Percentiles rank a stretch among this genome's conserved stretches.
Conservation (phyloP, 2,329 filamentous ascomycete species). For the Ceratocystis huliohia region DNA sequence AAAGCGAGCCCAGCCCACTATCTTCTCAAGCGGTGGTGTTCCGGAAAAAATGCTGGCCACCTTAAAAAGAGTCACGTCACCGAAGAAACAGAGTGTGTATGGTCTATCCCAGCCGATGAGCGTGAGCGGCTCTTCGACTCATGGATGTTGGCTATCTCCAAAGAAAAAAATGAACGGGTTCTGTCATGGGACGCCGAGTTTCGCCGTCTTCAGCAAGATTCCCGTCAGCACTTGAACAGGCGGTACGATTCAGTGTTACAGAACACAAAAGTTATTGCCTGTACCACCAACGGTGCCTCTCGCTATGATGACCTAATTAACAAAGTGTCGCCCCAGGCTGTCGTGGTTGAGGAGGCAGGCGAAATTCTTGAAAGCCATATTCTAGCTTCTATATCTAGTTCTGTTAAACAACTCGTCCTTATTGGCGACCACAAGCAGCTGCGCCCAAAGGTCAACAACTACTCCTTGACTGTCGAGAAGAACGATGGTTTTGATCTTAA, state of each 20-base stretch:
- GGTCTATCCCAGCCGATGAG: conserved; percentile 34
- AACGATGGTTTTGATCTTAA: conserved; percentile 34
- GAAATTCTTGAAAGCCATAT: conserved; percentile 52
- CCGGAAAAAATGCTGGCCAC: conserved; percentile 34
- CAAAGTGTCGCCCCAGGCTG: conserved; percentile 42
- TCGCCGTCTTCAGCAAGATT: conserved; percentile 31
- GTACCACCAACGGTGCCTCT: conserved; percentile 58
- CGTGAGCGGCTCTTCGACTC: conserved; percentile 29
- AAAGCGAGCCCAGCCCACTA: conserved; percentile 29
- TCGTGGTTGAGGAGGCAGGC: conserved; percentile 60
- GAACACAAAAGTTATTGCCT: conserved; percentile 51
- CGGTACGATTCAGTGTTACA: conserved; percentile 34
- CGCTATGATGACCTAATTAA: conserved; percentile 44
- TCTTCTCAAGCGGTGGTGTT: conserved; percentile 42
- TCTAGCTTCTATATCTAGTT: conserved; percentile 43
- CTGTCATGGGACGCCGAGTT: conserved; percentile 30
- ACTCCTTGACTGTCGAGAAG: conserved; percentile 44
- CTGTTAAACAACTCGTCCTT: conserved; percentile 50
- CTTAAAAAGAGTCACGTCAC: conserved; percentile 28
- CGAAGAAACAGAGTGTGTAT: conserved; percentile 32
- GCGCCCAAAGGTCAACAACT: conserved; percentile 53
- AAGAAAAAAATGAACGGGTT: conserved; percentile 39
- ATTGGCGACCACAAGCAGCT: conserved; percentile 67
- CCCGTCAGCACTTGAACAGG: conserved; percentile 36
- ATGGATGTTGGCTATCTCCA: conserved; percentile 36